Evolutionary conservation across 1,284 basidiomycete species (phyloP).

Genomic region (Agaricales sp.): DNA sequence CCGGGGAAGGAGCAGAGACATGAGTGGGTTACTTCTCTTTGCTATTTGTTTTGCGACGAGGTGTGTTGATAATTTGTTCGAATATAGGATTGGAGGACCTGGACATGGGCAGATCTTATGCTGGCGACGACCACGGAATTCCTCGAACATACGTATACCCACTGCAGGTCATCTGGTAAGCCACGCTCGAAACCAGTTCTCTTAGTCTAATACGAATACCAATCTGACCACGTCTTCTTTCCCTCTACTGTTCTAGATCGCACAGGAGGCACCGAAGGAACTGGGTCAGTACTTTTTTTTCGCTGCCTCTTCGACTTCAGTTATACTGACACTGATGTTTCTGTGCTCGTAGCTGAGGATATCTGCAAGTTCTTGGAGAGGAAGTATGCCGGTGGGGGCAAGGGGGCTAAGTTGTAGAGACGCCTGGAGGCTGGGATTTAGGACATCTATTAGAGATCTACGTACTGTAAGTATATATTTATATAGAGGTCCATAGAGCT

Average conservation of each 20-base stretch:
- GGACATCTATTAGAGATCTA: no score
- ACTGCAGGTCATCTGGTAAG: conserved; percentile 51
- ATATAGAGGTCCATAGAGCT: no score
- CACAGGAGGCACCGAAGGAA: conserved; percentile 32
- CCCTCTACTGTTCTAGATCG: conserved; percentile 21
- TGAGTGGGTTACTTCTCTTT: conserved; percentile 19
- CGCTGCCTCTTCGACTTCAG: neutral
- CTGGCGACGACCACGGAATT: conserved; percentile 50
- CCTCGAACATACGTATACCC: conserved; percentile 45
- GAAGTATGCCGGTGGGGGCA: neutral
- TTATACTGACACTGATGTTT: neutral
- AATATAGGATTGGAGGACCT: conserved; percentile 24
- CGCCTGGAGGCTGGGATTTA: no score
- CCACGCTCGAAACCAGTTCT: no score
- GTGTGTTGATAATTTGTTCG: neutral
- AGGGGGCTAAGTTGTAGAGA: no score
- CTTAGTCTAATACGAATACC: conserved; percentile 8
- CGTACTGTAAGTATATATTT: no score
- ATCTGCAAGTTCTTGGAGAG: neutral
- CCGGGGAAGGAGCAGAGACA: conserved; percentile 30
- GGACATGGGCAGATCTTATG: conserved; percentile 33
- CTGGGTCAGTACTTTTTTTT: conserved; percentile 24
- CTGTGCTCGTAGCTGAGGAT: neutral
- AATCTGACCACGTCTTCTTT: neutral
- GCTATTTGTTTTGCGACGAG: neutral